Evolutionary conservation across 1,284 basidiomycete species (phyloP).

Genomic region (Boletellus deceptivus): DNA sequence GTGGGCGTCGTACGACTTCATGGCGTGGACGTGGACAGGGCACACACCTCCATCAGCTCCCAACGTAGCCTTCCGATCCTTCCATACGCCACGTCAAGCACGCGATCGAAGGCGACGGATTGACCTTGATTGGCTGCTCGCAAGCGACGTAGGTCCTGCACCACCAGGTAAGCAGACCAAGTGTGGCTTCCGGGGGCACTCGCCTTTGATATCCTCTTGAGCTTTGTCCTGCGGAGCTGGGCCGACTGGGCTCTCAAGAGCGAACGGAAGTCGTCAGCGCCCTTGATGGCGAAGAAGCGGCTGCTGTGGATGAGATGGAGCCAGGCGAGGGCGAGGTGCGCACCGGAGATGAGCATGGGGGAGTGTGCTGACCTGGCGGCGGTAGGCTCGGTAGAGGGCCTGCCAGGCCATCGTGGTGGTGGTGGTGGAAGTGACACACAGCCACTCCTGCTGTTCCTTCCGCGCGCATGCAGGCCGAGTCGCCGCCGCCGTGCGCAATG

Average conservation of each 20-base stretch:
- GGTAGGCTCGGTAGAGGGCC: constrained; percentile 26
- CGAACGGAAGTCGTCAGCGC: constrained; percentile 53
- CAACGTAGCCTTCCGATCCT: constrained; percentile 66
- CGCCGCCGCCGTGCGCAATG: too few relatives aligned
- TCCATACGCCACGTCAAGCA: constrained; percentile 80
- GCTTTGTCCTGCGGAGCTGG: constrained; percentile 39
- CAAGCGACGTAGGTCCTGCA: constrained; percentile 57
- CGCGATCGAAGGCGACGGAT: constrained; percentile 49
- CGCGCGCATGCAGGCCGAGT: not conserved
- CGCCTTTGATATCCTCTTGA: constrained; percentile 54
- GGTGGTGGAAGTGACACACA: too few relatives aligned
- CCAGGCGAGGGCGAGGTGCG: not conserved
- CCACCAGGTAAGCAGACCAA: not conserved
- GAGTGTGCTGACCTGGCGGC: constrained; percentile 31
- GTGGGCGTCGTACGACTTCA: constrained; percentile 9
- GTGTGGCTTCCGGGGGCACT: not conserved
- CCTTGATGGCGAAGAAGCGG: constrained; percentile 63
- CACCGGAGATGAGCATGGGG: constrained; percentile 32
- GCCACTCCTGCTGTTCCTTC: too few relatives aligned
- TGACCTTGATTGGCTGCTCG: constrained; percentile 57
- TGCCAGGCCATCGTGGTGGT: too few relatives aligned
- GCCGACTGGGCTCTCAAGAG: constrained; percentile 33
- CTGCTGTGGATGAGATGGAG: constrained; percentile 37
- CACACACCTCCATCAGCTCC: constrained; percentile 59
- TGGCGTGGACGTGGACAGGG: constrained; percentile 1